Evolutionary conservation across 2,329 filamentous ascomycete species (phyloP), one percentile per base, ranked within the genome.

Genomic region (Coniella lustricola): DNA sequence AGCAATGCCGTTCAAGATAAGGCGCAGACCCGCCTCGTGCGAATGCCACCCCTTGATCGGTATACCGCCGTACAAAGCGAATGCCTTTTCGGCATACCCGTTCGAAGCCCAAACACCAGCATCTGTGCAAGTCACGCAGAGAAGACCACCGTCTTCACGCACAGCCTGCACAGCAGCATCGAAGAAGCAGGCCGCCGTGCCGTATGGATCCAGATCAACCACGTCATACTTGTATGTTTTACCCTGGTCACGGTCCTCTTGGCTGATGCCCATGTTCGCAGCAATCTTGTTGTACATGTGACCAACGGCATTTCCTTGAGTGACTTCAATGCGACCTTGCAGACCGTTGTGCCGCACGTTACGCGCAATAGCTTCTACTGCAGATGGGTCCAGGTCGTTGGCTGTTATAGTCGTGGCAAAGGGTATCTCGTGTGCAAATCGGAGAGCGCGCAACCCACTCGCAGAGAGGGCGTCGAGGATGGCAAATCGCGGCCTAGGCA

Each of bases 111-210:
- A 98, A 2, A 98, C 88, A 9, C 87, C 90, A 9, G 91, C 90
- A 65, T 98, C 93, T 0, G 93, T 98, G 67, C 93, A 98, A 2
- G 93, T 98, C 4, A 98, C 86, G 63, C 90, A 96, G 4, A 98
- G 76, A 34, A 98, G 74, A 3, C 93, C 93, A 1, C 91, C 91
- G 57, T 96, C 88, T 55, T 85, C 79, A 42, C 77, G 82, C 7
- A 96, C 78, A 1, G 87, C 82, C 67, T 96, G 90, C 8, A 98
- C 74, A 1, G 93, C 90, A 1, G 88, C 83, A 62, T 98, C 93
- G 46, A 98, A 77, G 65, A 98, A 98, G 1, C 88, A 87, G 9
- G 87, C 88, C 1, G 91, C 93, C 0, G 89, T 94, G 36, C 93
- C 93, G 60, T 98, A 98, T 0, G 93, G 93, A 63, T 98, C 93